These are phyloP conservation scores for Colletotrichum sp. DNA, from an alignment of 2,329 filamentous ascomycete genomes.

Conservation along the genomic window DNA sequence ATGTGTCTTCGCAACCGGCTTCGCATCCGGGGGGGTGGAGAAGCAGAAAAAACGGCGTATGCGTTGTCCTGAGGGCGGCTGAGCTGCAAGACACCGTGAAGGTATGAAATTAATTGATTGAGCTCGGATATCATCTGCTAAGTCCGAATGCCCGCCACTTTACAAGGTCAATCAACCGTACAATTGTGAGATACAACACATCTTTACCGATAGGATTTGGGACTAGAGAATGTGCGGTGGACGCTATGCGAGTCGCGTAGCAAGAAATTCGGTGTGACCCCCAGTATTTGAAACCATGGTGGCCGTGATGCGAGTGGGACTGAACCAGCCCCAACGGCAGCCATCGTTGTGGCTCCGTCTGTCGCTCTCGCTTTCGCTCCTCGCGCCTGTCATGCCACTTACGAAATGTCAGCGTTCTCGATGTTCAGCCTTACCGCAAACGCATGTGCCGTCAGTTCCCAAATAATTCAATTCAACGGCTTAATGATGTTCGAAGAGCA, in stretches of 20 bases:
- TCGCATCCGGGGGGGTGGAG: neutral
- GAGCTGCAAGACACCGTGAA: neutral
- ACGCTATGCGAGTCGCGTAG: neutral
- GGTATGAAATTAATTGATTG: neutral
- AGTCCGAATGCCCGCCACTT: neutral
- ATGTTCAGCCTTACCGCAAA: neutral
- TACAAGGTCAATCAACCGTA: neutral
- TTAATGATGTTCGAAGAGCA: neutral
- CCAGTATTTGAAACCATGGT: neutral
- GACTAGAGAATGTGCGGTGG: neutral
- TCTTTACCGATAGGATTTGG: neutral
- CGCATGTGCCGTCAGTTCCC: neutral
- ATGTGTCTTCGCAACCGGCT: neutral
- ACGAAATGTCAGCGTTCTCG: neutral
- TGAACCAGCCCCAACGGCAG: neutral
- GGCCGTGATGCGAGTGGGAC: neutral
- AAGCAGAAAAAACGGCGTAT: neutral
- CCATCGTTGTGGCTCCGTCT: neutral
- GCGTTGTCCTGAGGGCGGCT: neutral
- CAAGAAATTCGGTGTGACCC: constrained; percentile 24
- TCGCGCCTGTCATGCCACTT: neutral
- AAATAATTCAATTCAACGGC: neutral
- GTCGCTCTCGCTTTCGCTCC: neutral
- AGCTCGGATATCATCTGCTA: neutral
- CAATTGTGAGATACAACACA: neutral